These are phyloP conservation scores for Boletus rex-veris DNA, from an alignment of 768 basidiomycete species.

Conservation along the genomic window DNA sequence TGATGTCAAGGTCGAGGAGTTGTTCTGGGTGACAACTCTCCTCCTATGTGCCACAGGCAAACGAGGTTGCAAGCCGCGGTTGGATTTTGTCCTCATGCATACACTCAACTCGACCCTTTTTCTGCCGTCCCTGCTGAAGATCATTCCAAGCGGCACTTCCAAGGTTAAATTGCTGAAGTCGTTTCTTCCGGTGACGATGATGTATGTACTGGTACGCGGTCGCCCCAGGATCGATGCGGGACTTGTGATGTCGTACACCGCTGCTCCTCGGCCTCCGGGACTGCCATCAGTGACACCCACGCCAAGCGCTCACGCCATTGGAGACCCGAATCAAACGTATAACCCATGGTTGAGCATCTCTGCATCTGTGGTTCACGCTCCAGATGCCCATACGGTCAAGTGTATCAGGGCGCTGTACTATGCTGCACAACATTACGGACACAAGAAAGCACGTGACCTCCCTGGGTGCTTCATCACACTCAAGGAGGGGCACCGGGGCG, in stretches of 20 bases:
- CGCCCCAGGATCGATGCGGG: slow-evolving; percentile 50
- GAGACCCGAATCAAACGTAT: slow-evolving; percentile 36
- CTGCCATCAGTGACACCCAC: not conserved
- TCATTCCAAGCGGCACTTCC: slow-evolving; percentile 30
- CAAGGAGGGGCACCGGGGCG: slow-evolving; percentile 30
- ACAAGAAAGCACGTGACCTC: slow-evolving; percentile 36
- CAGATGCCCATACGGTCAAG: slow-evolving; percentile 53
- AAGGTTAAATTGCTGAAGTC: slow-evolving; percentile 46
- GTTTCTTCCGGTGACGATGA: slow-evolving; percentile 38
- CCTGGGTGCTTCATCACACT: slow-evolving; percentile 39
- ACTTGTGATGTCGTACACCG: slow-evolving; percentile 45
- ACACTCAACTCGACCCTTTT: slow-evolving; percentile 51
- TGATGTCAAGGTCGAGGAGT: slow-evolving; percentile 45
- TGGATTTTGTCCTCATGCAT: slow-evolving; percentile 62
- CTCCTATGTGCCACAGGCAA: slow-evolving; percentile 47
- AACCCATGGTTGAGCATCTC: slow-evolving; percentile 55
- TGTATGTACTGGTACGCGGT: slow-evolving; percentile 42
- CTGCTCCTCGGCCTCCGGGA: slow-evolving; percentile 39
- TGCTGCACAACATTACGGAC: slow-evolving; percentile 48
- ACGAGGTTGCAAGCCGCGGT: slow-evolving; percentile 43
- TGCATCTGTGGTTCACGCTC: slow-evolving; percentile 43
- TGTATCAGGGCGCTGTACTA: slow-evolving; percentile 45
- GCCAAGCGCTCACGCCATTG: slow-evolving; percentile 26
- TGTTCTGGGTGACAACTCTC: slow-evolving; percentile 46
- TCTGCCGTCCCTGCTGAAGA: slow-evolving; percentile 40